Percentiles rank a stretch among this genome's conserved stretches.
Conservation (phyloP, 2,329 filamentous ascomycete species). For the Verticillium alfalfae region DNA sequence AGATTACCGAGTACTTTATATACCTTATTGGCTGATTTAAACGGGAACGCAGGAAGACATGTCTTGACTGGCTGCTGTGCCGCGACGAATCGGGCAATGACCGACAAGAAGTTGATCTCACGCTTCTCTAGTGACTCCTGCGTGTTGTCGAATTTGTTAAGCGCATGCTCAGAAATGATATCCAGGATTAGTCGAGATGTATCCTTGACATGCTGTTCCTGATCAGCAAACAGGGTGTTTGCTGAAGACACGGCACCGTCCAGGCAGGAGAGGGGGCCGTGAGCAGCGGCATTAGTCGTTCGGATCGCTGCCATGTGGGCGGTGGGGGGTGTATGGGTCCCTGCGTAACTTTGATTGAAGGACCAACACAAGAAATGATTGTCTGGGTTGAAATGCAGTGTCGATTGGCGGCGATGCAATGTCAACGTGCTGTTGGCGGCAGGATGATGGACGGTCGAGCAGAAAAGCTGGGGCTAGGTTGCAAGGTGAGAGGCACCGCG, state of each 20-base stretch:
- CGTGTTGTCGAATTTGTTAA: slow-evolving; percentile 19
- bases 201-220: neutral
- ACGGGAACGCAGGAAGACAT: slow-evolving; percentile 21
- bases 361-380: no score
- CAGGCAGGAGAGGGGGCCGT: no score
- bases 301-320: no score
- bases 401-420: no score
- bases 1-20: slow-evolving; percentile 22
- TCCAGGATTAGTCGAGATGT: slow-evolving; percentile 12
- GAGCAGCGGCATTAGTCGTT: neutral
- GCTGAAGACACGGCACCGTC: neutral
- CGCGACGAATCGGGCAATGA: slow-evolving; percentile 16
- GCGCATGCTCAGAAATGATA: slow-evolving; percentile 18
- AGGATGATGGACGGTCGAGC: no score
- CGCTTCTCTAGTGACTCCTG: slow-evolving; percentile 5
- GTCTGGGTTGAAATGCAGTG: no score
- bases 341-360: no score
- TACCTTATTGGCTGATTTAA: slow-evolving; percentile 26
- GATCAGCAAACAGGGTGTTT: neutral
- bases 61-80: slow-evolving; percentile 2
- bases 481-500: no score
- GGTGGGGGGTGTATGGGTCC: no score
- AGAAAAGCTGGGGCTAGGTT: no score
- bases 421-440: no score
- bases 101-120: slow-evolving; percentile 13